Evolutionary conservation across 2,329 filamentous ascomycete species (phyloP).

Genomic region (Colletotrichum gigasporum): DNA sequence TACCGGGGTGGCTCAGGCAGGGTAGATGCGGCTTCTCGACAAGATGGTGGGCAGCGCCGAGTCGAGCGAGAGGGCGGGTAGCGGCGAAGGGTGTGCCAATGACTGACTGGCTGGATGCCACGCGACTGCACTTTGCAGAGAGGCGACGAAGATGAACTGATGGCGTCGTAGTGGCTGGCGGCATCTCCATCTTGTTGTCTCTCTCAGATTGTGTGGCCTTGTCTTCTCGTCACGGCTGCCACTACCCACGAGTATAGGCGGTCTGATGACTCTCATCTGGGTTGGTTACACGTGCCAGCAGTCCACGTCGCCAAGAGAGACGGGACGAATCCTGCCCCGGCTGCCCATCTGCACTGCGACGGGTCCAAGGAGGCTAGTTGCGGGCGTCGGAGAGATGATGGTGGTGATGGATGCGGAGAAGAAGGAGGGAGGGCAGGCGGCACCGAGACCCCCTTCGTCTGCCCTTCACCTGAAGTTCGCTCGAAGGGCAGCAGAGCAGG

Average conservation of each 20-base stretch:
- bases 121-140: not conserved
- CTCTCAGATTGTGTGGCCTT: too few species aligned
- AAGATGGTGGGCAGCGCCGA: not conserved
- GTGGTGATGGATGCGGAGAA: conserved; percentile 3
- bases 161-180: too few species aligned
- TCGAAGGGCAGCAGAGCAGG: not conserved
- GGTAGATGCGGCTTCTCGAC: conserved; percentile 3
- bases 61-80: not conserved
- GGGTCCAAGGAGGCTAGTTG: conserved; percentile 6
- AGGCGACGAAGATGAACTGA: not conserved
- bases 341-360: not conserved
- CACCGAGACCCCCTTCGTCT: not conserved
- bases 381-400: conserved; percentile 24
- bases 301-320: not conserved
- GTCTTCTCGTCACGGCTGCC: not conserved
- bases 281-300: conserved; percentile 1
- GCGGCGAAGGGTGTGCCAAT: not conserved
- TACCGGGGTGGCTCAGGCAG: conserved; percentile 10
- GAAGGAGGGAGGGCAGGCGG: too few species aligned
- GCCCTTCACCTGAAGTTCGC: not conserved
- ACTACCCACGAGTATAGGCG: not conserved
- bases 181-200: conserved; percentile 4
- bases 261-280: not conserved
- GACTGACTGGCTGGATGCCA: not conserved
- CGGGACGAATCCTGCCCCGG: not conserved